These are phyloP conservation scores for Ganoderma resinaceum DNA, from an alignment of 1,284 basidiomycete genomes.

Conservation along the genomic window DNA sequence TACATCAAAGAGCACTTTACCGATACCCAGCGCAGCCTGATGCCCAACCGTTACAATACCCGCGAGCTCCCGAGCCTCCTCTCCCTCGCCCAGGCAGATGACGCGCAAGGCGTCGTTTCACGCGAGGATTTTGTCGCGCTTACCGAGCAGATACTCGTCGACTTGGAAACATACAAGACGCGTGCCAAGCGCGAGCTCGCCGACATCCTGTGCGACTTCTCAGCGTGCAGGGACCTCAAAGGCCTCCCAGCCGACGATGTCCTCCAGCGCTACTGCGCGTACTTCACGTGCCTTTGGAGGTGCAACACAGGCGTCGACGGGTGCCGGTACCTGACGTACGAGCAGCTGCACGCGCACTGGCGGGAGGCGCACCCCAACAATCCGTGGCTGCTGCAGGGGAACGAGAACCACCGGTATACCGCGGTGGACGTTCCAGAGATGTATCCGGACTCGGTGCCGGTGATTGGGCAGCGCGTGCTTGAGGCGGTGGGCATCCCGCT, in stretches of 20 bases:
- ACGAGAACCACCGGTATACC: background rate
- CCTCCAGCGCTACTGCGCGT: slow-evolving; percentile 8
- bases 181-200: slow-evolving; percentile 3
- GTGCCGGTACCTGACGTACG: slow-evolving; percentile 4
- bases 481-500: background rate
- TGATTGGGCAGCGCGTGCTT: background rate
- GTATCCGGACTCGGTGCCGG: background rate
- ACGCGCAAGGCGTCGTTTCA: slow-evolving; percentile 10
- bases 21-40: background rate
- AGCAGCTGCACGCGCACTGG: slow-evolving; percentile 17
- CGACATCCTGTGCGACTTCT: background rate
- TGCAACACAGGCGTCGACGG: background rate
- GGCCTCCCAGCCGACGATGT: slow-evolving; percentile 12
- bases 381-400: background rate
- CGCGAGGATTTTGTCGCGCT: slow-evolving; percentile 2
- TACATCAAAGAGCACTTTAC: slow-evolving; percentile 1
- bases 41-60: slow-evolving; percentile 14
- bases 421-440: background rate
- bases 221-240: background rate
- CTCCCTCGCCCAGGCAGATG: slow-evolving; percentile 4
- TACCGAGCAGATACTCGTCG: slow-evolving; percentile 1
- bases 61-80: slow-evolving; percentile 7
- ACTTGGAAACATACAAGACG: slow-evolving; percentile 6
- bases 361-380: slow-evolving; percentile 7
- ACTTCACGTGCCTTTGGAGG: slow-evolving; percentile 7